A percentile compares a stretch with the other conserved stretches of the same genome.
These are phyloP conservation scores for Boletus tylopilopsis DNA, from an alignment of 768 basidiomycete species.

Conservation along the genomic window DNA sequence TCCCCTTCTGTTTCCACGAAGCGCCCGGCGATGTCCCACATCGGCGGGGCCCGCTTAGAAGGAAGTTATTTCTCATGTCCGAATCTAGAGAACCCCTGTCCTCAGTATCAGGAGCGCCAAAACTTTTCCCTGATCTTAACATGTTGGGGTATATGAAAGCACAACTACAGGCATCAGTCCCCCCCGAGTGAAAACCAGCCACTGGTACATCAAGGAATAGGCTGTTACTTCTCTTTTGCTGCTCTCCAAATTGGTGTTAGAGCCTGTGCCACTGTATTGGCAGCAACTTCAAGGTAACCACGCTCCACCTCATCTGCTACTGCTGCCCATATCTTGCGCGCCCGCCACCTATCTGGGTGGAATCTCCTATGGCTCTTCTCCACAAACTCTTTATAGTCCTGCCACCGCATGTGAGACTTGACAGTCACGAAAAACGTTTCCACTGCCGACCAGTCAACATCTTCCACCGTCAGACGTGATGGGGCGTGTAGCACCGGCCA, in stretches of 20 bases:
- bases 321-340: conserved; percentile 56
- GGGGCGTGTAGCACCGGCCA: conserved; percentile 72
- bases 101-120: too few relatives aligned
- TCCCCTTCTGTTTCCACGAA: too few relatives aligned
- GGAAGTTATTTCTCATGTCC: too few relatives aligned
- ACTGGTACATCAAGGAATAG: too few relatives aligned
- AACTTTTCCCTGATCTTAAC: too few relatives aligned
- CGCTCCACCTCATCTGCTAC: conserved; percentile 56
- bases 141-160: too few relatives aligned
- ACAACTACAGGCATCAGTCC: too few relatives aligned
- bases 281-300: conserved; percentile 63
- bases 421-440: conserved; percentile 65
- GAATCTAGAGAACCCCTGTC: too few relatives aligned
- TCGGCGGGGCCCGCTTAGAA: too few relatives aligned
- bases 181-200: too few relatives aligned
- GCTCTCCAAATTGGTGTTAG: conserved; percentile 65
- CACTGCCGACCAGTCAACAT: conserved; percentile 69
- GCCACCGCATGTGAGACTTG: conserved; percentile 46
- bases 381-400: conserved; percentile 63
- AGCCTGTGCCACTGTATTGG: conserved; percentile 70
- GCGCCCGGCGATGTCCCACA: too few relatives aligned
- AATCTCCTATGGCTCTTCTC: conserved; percentile 71
- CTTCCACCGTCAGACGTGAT: conserved; percentile 49
- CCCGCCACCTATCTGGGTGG: conserved; percentile 79
- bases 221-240: conserved; percentile 30